Base-by-base conservation (phyloP, 1,284 basidiomycete species). In the Pseudozyma thailandica region DNA sequence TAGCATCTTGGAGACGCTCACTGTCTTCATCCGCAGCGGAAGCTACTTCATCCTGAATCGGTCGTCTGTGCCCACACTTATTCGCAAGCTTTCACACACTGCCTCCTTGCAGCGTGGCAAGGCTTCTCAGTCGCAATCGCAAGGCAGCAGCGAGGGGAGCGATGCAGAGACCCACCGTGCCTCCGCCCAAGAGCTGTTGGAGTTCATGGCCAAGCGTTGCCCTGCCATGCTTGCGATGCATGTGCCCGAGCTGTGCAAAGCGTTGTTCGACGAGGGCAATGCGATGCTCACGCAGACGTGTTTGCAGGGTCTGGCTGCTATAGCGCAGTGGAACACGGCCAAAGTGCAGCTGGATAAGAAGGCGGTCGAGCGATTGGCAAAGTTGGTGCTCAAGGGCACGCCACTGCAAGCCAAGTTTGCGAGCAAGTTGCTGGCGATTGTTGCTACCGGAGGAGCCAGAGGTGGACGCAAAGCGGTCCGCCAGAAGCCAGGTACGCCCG, bases 381-480 rank as follows among this genome's bases (percentile, higher is more conserved):
- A 87, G 27, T 87, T 89, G 70, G 90, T 88, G 0, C 81, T 89
- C 30, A 87, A 88, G 10, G 86, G 88, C 1, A 88, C 90, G 30
- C 85, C 86, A 18, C 86, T 88, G 18, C 89, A 91, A 76, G 91
- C 93, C 20, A 98, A 98, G 83, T 94, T 92, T 82, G 92, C 93
- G 0, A 89, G 92, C 1, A 88, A 93, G 23, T 85, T 94, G 45
- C 78, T 97, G 9, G 88, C 90, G 0, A 72, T 80, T 16, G 77
- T 81, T 16, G 47, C 60, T 5, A 71, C 61, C 6, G 68, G 68
- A 21, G 68, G 68, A 5, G 61, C 53, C 4, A 33, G 49, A 5
- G 64, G 60, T 6, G 68, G 55, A 10, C 47, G 54, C 23, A 64
- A 64, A 21, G 57, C 57, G 1, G 72, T 38, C 4, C 58, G 68